Evolutionary conservation across 2,329 filamentous ascomycete species (phyloP).

Genomic region (Macroventuria anomochaeta): DNA sequence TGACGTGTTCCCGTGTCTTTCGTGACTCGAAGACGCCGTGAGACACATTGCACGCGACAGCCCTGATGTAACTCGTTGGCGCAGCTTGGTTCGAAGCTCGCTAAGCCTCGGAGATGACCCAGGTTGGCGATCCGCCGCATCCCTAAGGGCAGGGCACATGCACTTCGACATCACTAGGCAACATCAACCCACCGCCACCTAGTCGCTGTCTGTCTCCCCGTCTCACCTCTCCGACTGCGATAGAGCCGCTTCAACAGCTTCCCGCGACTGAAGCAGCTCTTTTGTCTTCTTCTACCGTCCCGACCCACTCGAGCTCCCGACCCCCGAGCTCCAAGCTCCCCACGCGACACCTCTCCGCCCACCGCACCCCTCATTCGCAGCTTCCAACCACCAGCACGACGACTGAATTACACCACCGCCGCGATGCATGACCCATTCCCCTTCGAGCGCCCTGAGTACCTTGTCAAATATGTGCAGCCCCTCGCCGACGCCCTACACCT

Average conservation of each 20-base stretch:
- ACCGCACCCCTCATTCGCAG: conserved; percentile 13
- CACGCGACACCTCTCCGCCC: conserved; percentile 10
- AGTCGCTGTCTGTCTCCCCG: background rate
- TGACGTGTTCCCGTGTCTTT: conserved; percentile 38
- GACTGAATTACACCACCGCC: conserved; percentile 4
- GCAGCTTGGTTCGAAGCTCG: conserved; percentile 25
- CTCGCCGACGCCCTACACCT: conserved; percentile 68
- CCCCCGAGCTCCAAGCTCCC: conserved; percentile 7
- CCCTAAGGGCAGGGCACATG: conserved; percentile 12
- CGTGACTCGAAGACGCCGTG: background rate
- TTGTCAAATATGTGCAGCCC: conserved; percentile 65
- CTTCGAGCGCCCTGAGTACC: conserved; percentile 62
- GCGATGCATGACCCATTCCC: conserved; percentile 78
- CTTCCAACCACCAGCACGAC: conserved; percentile 6
- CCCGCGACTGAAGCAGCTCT: background rate
- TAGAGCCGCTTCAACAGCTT: background rate
- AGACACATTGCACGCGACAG: conserved; percentile 14
- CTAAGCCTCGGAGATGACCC: conserved; percentile 27
- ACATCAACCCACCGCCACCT: conserved; percentile 9
- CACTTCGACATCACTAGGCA: conserved; percentile 18
- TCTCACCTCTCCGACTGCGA: background rate
- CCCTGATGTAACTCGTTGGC: conserved; percentile 28
- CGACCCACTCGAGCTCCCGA: conserved; percentile 1
- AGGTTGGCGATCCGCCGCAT: conserved; percentile 11
- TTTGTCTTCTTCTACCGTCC: background rate